These are phyloP conservation scores for Novymonas esmeraldas DNA, from an alignment of 208 protist genomes.

Conservation along the genomic window DNA sequence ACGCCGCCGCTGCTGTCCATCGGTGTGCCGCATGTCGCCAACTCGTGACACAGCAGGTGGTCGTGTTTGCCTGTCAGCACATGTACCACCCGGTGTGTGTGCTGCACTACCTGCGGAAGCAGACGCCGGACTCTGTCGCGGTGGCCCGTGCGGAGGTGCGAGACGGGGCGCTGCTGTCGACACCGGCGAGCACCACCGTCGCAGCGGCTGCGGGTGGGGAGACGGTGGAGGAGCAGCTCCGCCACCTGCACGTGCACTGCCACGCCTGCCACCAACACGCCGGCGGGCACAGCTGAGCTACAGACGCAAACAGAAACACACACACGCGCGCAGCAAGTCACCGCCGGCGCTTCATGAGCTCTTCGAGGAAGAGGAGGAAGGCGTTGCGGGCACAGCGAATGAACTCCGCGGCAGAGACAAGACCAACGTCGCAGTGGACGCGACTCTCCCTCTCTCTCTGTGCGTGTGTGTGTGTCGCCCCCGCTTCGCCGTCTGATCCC, in stretches of 20 bases:
- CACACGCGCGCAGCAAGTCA: background rate
- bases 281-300: conserved; percentile 15
- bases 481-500: too few relatives aligned
- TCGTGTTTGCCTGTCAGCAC: conserved; percentile 69
- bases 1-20: background rate
- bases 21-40: conserved; percentile 26
- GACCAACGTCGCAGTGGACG: too few relatives aligned
- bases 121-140: background rate
- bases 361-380: too few relatives aligned
- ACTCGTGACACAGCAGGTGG: conserved; percentile 24
- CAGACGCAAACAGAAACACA: background rate
- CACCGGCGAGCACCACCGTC: too few relatives aligned
- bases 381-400: too few relatives aligned
- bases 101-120: conserved; percentile 34
- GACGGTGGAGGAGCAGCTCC: conserved; percentile 14
- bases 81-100: conserved; percentile 66
- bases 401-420: too few relatives aligned
- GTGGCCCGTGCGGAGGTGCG: background rate
- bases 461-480: too few relatives aligned
- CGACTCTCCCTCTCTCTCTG: too few relatives aligned
- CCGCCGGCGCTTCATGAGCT: too few relatives aligned
- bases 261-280: conserved; percentile 20
- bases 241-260: conserved; percentile 24
- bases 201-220: background rate
- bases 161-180: background rate